Conservation (phyloP, 2,329 filamentous ascomycete species). For the Fusarium circinatum region DNA sequence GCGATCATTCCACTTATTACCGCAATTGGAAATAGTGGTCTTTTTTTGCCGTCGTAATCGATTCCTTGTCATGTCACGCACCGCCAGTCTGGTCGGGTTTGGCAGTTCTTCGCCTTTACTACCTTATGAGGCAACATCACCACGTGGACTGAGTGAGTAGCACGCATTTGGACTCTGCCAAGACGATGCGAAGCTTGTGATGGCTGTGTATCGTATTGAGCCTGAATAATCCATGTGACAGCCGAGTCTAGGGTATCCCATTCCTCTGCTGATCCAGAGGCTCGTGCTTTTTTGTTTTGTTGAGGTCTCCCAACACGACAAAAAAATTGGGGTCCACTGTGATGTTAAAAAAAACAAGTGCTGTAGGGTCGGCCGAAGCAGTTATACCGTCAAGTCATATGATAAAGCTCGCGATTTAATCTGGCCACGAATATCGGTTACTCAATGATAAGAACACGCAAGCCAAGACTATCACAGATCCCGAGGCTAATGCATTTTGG, state of each 20-base stretch:
- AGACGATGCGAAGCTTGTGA: neutral
- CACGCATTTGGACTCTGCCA: neutral
- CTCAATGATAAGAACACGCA: neutral
- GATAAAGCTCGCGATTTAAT: neutral
- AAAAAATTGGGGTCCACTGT: neutral
- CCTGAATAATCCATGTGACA: neutral
- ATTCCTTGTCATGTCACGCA: neutral
- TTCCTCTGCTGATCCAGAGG: neutral
- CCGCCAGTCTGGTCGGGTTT: slow-evolving; percentile 2
- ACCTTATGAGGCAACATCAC: neutral
- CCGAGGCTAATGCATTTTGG: neutral
- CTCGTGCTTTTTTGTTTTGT: slow-evolving; percentile 11
- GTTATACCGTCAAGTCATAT: neutral
- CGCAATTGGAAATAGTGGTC: neutral
- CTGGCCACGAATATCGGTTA: neutral
- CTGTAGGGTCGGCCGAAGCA: slow-evolving; percentile 3
- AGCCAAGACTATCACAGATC: neutral
- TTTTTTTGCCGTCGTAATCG: neutral
- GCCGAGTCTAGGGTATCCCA: slow-evolving; percentile 2
- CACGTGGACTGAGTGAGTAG: neutral
- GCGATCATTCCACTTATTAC: slow-evolving; percentile 27
- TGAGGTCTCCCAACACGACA: slow-evolving; percentile 6
- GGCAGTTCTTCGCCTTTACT: neutral
- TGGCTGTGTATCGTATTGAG: neutral
- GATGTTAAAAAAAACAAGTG: neutral